These are phyloP conservation scores for Candida pini DNA, from an alignment of 805 yeast species.

Conservation along the genomic window DNA sequence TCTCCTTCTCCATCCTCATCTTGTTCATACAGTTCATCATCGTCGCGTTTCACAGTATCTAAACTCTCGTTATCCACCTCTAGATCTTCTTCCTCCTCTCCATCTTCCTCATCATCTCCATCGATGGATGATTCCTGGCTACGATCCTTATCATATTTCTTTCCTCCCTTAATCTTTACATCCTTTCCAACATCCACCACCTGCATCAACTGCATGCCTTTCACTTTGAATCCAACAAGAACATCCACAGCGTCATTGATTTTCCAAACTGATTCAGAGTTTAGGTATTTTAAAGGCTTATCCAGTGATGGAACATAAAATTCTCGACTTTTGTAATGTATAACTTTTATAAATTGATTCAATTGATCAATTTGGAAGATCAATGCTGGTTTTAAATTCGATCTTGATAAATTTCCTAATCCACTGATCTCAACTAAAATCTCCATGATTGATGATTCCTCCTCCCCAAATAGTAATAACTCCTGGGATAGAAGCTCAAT, in stretches of 20 bases:
- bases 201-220: neutral
- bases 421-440: neutral
- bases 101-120: neutral
- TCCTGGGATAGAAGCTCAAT: conserved; percentile 1
- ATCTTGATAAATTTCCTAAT: conserved; percentile 6
- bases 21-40: neutral
- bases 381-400: conserved; percentile 9
- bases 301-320: conserved; percentile 15
- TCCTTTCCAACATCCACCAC: conserved; percentile 3
- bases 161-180: neutral
- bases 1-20: neutral
- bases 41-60: neutral
- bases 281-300: conserved; percentile 7
- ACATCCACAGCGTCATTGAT: conserved; percentile 5
- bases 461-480: conserved; percentile 1
- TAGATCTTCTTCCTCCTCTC: neutral
- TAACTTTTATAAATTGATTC: conserved; percentile 3
- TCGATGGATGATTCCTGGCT: no score
- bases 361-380: conserved; percentile 15
- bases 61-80: neutral
- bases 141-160: neutral
- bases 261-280: neutral
- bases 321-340: conserved; percentile 11
- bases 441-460: neutral
- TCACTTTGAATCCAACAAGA: conserved; percentile 5